Evolutionary conservation across 257 asterid genomes (phyloP), one percentile per base, ranked within the genome.

Genomic region (Ocimum tenuiflorum): DNA sequence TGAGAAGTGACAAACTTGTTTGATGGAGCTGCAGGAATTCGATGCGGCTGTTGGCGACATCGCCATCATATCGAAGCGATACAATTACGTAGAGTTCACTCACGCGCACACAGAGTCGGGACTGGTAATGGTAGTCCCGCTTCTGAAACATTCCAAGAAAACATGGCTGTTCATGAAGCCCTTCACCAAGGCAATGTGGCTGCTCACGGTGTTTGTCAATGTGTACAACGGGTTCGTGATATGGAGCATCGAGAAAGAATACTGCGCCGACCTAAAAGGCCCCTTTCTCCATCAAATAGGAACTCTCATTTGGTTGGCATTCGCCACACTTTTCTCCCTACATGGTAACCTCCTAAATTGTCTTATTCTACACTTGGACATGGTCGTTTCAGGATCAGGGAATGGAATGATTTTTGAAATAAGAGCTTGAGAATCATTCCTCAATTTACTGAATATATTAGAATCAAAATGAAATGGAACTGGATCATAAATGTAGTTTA

Each of bases 21-120:
- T 31, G 6, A 31, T 31, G n/a, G 0, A 23, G 1, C 13, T 12
- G 51, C 70, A 82, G 83, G 41, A 63, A 18, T 75, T 72, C 54
- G 82, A 80, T 70, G 85, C 83, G 1, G 85, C 70, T 1, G 75
- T 79, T 13, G 88, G 83, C 0, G 85, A 83, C 52, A 76, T 78
- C 7, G 65, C 78, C 0, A 73, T 80, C 54, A 23, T 71, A 4
- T 65, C 85, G 3, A 36, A 12, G 0, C 53, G 82, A 70, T 77
- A 27, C 8, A 55, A 63, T 6, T 13, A 41, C 24, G 88, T 69
- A 23, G 88, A 82, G 18, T 82, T 82, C 68, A 77, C 80, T 5
- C 85, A 74, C 9, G 58, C 88, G 15, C 70, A 75, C 66, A 75
- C 82, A 0, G 79, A 77, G 46, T 41, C 85, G 17, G 82, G 81